Evolutionary conservation across 2,329 filamentous ascomycete species (phyloP).

Genomic region (Cylindrodendrum hubeiense): DNA sequence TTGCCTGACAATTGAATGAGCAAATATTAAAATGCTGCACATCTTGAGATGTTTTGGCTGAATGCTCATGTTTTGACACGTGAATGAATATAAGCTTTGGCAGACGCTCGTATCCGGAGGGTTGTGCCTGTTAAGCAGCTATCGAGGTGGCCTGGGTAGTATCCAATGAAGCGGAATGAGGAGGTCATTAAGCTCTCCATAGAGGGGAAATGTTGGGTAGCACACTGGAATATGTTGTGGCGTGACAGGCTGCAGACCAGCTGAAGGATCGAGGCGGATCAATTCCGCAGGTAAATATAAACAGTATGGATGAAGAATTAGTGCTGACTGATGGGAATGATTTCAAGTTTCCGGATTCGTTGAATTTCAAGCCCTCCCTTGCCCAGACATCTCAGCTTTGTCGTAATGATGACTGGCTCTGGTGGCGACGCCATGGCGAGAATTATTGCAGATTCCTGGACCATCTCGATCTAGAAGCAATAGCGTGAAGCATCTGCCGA

Average conservation of each 20-base stretch:
- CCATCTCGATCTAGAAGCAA: background rate
- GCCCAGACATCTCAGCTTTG: background rate
- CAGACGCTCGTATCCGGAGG: background rate
- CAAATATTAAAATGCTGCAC: background rate
- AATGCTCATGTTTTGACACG: background rate
- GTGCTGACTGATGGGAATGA: background rate
- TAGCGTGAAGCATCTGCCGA: background rate
- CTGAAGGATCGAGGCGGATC: background rate
- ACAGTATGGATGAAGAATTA: background rate
- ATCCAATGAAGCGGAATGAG: background rate
- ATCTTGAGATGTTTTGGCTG: background rate
- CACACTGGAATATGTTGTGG: background rate
- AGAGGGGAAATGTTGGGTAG: background rate
- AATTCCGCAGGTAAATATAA: background rate
- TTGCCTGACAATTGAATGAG: background rate
- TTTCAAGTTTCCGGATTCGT: background rate
- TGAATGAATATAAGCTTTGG: background rate
- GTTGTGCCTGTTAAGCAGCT: background rate
- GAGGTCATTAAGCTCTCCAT: background rate
- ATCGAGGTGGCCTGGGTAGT: background rate
- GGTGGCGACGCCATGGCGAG: background rate
- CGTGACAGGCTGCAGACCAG: background rate
- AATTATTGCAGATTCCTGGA: background rate
- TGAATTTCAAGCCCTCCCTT: background rate
- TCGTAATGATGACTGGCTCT: background rate